Base-by-base conservation (phyloP, 176 grass and related monocot genomes). In the sorghum (Sorghum bicolor) region DNA sequence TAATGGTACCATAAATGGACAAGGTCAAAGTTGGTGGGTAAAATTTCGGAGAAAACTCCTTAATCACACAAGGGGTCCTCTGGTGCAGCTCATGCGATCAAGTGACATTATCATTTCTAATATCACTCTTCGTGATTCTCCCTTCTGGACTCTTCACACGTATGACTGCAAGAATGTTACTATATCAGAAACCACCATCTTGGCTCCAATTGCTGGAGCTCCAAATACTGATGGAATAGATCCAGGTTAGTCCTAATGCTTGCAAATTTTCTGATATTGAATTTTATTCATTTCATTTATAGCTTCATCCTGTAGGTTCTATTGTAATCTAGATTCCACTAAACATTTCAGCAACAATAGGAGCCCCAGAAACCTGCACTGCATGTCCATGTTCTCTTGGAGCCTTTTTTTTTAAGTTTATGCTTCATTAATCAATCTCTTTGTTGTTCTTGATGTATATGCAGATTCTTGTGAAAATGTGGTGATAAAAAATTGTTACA, bases 161-260 rank as follows among this genome's bases (percentile, higher is more conserved):
- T 97, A 91, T 12, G 92, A 94, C 84, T 94, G 95, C 88, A 93
- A 91, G 81, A 86, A 97, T 83, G 57, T 97, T 53, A 97, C 90
- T 48, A 84, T 97, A 40, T 88, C 88, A 20, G 89, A 93, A 76
- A 71, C 90, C 28, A 97, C 95, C 4, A 93, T 97, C 60, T 78
- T 97, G 82, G 90, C 95, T 77, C 95, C 95, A 45, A 62, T 93
- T 69, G 22, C 6, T 75, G 64, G 85, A 33, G 95, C 95, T 83
- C 95, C 95, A 76, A 97, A 97, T 76, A 97, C 95, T 75, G 95
- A 97, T 91, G 95, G 95, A 24, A 97, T 97, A 62, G 88, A 97
- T 88, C 95, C 95, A 87, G 94, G 94, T 97, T 64, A 82, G 33
- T 78, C 74, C 29, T 72, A 73, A 64, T 13, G 61, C 64, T 41